Percentiles rank a stretch among this genome's conserved stretches.
phyloP scores from a whole-genome alignment of 768 basidiomycete species.

The Auriscalpium microsporum region DNA sequence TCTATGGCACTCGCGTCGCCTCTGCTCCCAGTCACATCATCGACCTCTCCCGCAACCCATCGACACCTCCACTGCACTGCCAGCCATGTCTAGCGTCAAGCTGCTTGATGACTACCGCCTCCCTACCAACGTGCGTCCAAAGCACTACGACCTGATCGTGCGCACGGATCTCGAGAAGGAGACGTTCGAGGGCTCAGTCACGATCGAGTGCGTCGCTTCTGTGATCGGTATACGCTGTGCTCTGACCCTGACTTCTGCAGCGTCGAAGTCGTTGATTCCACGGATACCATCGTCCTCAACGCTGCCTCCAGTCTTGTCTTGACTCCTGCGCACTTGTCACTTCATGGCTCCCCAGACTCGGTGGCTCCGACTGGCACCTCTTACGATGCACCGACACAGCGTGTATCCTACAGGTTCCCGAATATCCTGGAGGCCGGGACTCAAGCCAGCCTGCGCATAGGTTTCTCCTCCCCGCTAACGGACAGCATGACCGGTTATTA shows the following conservation, averaged over 20 bases:
- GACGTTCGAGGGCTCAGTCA: conserved; percentile 69
- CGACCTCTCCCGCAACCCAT: not conserved
- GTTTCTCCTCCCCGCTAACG: conserved; percentile 59
- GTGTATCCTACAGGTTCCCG: conserved; percentile 52
- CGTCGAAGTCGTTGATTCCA: conserved; percentile 54
- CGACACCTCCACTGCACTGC: not conserved
- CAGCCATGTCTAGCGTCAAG: too few relatives aligned
- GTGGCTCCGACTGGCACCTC: conserved; percentile 34
- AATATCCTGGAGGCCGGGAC: conserved; percentile 54
- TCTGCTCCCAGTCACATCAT: conserved; percentile 9
- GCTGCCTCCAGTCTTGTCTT: conserved; percentile 46
- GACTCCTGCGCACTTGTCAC: conserved; percentile 41
- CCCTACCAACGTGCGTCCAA: conserved; percentile 56
- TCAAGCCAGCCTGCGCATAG: conserved; percentile 60
- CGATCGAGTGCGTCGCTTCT: conserved; percentile 45
- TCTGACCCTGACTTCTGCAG: conserved; percentile 26
- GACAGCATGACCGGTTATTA: conserved; percentile 81
- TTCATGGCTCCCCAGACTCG: conserved; percentile 43
- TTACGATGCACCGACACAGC: conserved; percentile 56
- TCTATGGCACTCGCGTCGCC: not conserved
- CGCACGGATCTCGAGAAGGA: conserved; percentile 76
- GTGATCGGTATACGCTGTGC: not conserved
- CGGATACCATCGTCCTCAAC: conserved; percentile 59
- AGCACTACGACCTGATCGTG: conserved; percentile 72
- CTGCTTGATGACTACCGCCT: conserved; percentile 36